Evolutionary conservation across 305 asterid species (phyloP).

Genomic region (Plantago coronopus): DNA sequence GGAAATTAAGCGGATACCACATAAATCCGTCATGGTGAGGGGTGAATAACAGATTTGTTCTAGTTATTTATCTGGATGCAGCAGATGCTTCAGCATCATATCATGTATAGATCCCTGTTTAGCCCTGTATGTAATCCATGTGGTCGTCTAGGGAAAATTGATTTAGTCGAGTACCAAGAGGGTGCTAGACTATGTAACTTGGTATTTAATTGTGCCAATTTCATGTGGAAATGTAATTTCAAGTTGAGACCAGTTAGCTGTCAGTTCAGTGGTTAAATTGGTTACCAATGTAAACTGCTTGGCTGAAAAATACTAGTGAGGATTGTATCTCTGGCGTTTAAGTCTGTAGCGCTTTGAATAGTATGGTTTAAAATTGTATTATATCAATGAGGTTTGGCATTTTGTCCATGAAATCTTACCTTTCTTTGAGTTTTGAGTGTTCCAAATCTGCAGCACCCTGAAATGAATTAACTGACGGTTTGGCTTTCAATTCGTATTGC

Average conservation of each 20-base stretch:
- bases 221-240: not conserved
- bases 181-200: constrained; percentile 2
- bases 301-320: constrained; percentile 2
- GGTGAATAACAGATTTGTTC: constrained; percentile 37
- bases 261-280: not conserved
- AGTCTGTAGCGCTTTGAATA: not conserved
- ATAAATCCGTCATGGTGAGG: constrained; percentile 63
- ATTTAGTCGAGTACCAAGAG: not conserved
- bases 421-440: constrained; percentile 24
- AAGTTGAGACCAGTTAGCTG: not conserved
- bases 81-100: constrained; percentile 1
- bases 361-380: not conserved
- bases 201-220: not conserved
- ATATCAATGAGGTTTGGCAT: constrained; percentile 28
- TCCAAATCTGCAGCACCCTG: too few species aligned
- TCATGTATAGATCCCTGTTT: constrained; percentile 10
- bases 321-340: not conserved
- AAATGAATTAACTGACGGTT: too few species aligned
- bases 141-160: not conserved
- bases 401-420: constrained; percentile 23
- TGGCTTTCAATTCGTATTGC: too few species aligned
- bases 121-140: constrained; percentile 7
- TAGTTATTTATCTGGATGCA: constrained; percentile 25
- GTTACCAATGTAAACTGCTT: not conserved
- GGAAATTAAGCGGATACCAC: constrained; percentile 66